phyloP scores from a whole-genome alignment of 2,329 filamentous ascomycete genomes.

The Annulohypoxylon truncatum region DNA sequence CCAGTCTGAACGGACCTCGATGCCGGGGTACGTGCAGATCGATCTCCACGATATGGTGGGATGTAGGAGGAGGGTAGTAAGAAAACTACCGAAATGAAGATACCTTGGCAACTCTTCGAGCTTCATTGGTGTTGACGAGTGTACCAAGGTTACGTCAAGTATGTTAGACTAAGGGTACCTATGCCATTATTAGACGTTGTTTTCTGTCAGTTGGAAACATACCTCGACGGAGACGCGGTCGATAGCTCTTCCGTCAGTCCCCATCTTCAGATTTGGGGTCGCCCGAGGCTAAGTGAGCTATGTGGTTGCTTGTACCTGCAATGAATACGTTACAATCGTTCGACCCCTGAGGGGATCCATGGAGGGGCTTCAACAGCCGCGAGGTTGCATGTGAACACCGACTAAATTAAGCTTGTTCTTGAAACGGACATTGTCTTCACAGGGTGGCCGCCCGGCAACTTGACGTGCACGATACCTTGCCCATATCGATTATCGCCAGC shows the following conservation, averaged over 20 bases:
- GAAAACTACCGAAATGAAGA: constrained; percentile 20
- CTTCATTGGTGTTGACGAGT: constrained; percentile 1
- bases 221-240: constrained; percentile 2
- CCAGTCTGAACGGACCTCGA: constrained; percentile 14
- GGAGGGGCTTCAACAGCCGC: constrained; percentile 16
- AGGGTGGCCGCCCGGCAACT: constrained; percentile 10
- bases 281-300: neutral
- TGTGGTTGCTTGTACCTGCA: constrained; percentile 10
- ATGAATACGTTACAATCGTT: constrained; percentile 9
- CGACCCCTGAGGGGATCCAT: constrained; percentile 1
- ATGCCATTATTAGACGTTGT: constrained; percentile 16
- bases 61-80: constrained; percentile 17
- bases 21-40: constrained; percentile 28
- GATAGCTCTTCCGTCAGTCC: neutral
- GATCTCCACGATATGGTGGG: constrained; percentile 13
- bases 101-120: constrained; percentile 1
- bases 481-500: constrained; percentile 5
- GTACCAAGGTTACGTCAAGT: neutral
- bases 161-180: neutral
- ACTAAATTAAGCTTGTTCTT: constrained; percentile 20
- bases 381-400: constrained; percentile 28
- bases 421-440: constrained; percentile 22
- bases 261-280: neutral
- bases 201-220: constrained; percentile 11
- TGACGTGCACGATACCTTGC: constrained; percentile 8